These are phyloP conservation scores for Tulasnella sp. DNA, from an alignment of 768 basidiomycete genomes.

Conservation along the genomic window DNA sequence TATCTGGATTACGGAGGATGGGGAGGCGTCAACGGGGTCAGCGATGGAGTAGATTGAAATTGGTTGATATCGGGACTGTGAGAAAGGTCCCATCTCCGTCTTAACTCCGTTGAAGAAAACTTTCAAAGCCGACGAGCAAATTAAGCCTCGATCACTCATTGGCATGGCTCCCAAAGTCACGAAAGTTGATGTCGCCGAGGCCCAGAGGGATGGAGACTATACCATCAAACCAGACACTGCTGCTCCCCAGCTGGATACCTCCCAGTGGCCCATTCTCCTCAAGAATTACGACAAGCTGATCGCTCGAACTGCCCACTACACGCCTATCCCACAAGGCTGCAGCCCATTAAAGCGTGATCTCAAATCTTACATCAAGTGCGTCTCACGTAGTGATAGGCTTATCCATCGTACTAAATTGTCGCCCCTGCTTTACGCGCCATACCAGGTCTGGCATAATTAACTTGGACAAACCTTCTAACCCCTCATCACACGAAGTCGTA, in stretches of 20 bases:
- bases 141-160: background rate
- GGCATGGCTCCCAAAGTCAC: slow-evolving; percentile 1
- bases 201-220: slow-evolving; percentile 63
- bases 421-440: background rate
- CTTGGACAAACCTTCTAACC: slow-evolving; percentile 98
- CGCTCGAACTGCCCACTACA: slow-evolving; percentile 91
- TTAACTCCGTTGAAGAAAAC: background rate
- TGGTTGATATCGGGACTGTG: slow-evolving; percentile 15
- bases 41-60: slow-evolving; percentile 1
- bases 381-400: background rate
- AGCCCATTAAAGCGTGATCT: slow-evolving; percentile 94
- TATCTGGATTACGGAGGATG: background rate
- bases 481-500: slow-evolving; percentile 97
- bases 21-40: background rate
- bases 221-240: slow-evolving; percentile 65
- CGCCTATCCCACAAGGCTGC: slow-evolving; percentile 88
- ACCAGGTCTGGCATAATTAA: slow-evolving; percentile 96
- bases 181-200: slow-evolving; percentile 41
- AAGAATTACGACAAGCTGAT: slow-evolving; percentile 99
- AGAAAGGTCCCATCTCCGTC: background rate
- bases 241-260: slow-evolving; percentile 77
- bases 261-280: slow-evolving; percentile 91
- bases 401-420: background rate
- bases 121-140: slow-evolving; percentile 2
- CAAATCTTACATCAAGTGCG: slow-evolving; percentile 75